Conservation (phyloP, 192 early-diverging fungal species). For the Funneliformis mosseae region DNA sequence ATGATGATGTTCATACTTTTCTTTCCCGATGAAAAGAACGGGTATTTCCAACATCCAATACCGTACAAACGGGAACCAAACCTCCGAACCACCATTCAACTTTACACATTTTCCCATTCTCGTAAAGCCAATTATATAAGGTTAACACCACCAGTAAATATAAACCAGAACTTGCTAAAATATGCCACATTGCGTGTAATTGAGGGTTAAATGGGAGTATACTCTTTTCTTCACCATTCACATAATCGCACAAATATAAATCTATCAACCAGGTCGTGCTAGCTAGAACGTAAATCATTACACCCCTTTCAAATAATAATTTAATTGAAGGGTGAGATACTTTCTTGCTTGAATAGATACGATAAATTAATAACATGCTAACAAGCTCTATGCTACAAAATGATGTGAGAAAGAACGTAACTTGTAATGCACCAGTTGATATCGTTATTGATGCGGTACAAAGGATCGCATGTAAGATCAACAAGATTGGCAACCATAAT, state of each 20-base stretch:
- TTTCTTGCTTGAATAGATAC: constrained; percentile 38
- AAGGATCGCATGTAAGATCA: constrained; percentile 51
- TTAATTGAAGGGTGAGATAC: constrained; percentile 38
- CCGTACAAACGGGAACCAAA: constrained; percentile 33
- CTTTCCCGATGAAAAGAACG: neutral
- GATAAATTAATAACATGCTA: constrained; percentile 34
- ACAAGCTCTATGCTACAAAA: constrained; percentile 38
- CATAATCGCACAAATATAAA: constrained; percentile 40
- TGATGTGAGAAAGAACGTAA: constrained; percentile 37
- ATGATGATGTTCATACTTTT: neutral
- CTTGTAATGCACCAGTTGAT: constrained; percentile 34
- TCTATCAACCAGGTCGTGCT: constrained; percentile 41
- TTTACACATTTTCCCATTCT: constrained; percentile 37
- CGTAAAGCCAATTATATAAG: constrained; percentile 44
- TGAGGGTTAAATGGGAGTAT: constrained; percentile 46
- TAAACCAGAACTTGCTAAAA: constrained; percentile 58
- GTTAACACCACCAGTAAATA: constrained; percentile 60
- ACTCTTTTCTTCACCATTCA: constrained; percentile 10
- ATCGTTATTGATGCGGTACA: constrained; percentile 39
- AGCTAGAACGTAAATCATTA: constrained; percentile 34
- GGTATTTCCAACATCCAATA: neutral
- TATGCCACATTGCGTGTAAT: constrained; percentile 69
- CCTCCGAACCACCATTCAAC: constrained; percentile 35
- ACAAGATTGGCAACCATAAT: constrained; percentile 46
- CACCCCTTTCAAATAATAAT: constrained; percentile 37